phyloP scores from a whole-genome alignment of 1,139 yeast genomes.

The Zhuliangozyma blackwelliae region DNA sequence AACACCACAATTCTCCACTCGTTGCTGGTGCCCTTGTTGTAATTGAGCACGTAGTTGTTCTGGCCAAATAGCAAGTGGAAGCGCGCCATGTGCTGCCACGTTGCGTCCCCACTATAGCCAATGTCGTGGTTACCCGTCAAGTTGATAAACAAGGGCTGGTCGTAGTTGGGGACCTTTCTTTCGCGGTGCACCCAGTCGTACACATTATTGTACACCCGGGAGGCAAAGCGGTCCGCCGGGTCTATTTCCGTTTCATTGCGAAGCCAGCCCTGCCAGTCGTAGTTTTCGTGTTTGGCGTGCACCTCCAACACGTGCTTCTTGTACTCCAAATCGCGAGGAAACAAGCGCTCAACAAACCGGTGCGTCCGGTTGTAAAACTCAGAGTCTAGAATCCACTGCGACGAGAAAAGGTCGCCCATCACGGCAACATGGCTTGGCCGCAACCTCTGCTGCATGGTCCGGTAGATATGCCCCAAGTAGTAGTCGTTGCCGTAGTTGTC shows the following conservation, averaged over 20 bases:
- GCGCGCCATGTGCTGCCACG: constrained; percentile 84
- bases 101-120: constrained; percentile 93
- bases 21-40: constrained; percentile 55
- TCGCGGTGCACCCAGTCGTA: constrained; percentile 60
- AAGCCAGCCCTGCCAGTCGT: constrained; percentile 52
- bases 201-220: constrained; percentile 53
- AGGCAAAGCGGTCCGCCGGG: constrained; percentile 40
- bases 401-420: constrained; percentile 90
- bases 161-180: constrained; percentile 27
- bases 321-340: constrained; percentile 50
- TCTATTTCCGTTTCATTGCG: constrained; percentile 36
- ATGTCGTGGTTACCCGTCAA: constrained; percentile 94
- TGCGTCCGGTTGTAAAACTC: constrained; percentile 79
- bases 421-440: constrained; percentile 80
- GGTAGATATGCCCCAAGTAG: constrained; percentile 79
- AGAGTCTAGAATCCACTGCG: constrained; percentile 89
- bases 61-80: constrained; percentile 72
- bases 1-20: constrained; percentile 84
- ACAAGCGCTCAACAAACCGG: constrained; percentile 64
- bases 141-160: constrained; percentile 63
- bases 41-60: constrained; percentile 76
- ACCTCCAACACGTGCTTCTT: constrained; percentile 46
- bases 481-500: constrained; percentile 88
- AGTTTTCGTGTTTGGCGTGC: constrained; percentile 41
- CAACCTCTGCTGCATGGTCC: constrained; percentile 55